Percentiles rank a stretch among this genome's conserved stretches.
These are phyloP conservation scores for Clavispora santaluciae DNA, from an alignment of 805 yeast genomes.

Conservation along the genomic window DNA sequence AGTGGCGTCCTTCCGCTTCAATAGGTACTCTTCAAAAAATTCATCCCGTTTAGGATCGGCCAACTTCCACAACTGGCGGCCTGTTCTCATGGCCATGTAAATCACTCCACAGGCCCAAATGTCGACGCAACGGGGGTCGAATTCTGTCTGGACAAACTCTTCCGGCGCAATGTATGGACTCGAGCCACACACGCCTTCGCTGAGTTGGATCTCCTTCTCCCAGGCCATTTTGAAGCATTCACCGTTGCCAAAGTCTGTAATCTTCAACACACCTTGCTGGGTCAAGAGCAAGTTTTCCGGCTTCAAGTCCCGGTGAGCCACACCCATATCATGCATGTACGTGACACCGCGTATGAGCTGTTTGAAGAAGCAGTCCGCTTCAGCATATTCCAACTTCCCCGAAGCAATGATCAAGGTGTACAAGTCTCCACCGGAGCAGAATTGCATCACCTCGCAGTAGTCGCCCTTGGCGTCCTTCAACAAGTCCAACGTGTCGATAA, in stretches of 20 bases:
- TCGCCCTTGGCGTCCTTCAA: slow-evolving; percentile 79
- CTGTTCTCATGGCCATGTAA: slow-evolving; percentile 92
- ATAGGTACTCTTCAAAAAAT: slow-evolving; percentile 68
- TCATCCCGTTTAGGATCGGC: slow-evolving; percentile 76
- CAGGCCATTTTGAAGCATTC: slow-evolving; percentile 83
- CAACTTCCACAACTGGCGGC: slow-evolving; percentile 85
- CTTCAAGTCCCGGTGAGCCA: slow-evolving; percentile 84
- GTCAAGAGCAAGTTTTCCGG: slow-evolving; percentile 81
- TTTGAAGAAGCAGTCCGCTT: slow-evolving; percentile 87
- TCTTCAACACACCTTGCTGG: slow-evolving; percentile 66
- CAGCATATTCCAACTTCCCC: slow-evolving; percentile 74
- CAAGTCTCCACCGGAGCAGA: slow-evolving; percentile 76
- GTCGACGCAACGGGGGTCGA: slow-evolving; percentile 80
- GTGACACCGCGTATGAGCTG: slow-evolving; percentile 79
- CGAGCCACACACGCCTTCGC: slow-evolving; percentile 79
- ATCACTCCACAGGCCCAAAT: slow-evolving; percentile 93
- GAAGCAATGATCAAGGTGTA: slow-evolving; percentile 69
- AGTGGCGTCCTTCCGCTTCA: slow-evolving; percentile 71
- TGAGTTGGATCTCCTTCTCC: slow-evolving; percentile 66
- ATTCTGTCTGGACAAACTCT: slow-evolving; percentile 58
- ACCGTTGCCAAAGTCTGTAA: slow-evolving; percentile 84
- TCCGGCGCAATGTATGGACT: slow-evolving; percentile 92
- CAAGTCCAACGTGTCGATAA: slow-evolving; percentile 70
- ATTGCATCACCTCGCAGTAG: slow-evolving; percentile 83
- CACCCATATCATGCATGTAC: slow-evolving; percentile 87